These are phyloP conservation scores for Ehretia macrophylla DNA, from an alignment of 257 asterid species.

Conservation along the genomic window DNA sequence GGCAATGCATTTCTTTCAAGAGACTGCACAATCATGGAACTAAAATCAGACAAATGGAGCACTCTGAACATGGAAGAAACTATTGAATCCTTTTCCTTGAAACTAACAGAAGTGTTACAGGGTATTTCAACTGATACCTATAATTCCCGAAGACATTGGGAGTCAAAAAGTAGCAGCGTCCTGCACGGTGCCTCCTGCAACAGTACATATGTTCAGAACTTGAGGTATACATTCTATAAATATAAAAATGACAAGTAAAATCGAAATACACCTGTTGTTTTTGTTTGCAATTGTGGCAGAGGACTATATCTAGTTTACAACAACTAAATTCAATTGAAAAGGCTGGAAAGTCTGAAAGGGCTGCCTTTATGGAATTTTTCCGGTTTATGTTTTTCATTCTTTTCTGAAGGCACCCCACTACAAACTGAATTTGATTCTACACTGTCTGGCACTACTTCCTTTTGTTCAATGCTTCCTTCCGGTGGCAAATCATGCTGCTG, in stretches of 20 bases:
- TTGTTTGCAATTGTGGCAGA: not conserved
- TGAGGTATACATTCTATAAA: not conserved
- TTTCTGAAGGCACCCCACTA: not conserved
- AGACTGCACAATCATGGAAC: too few species aligned
- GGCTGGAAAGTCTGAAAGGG: not conserved
- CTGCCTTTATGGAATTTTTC: slow-evolving; percentile 8
- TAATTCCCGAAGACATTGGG: too few species aligned
- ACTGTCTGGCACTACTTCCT: not conserved
- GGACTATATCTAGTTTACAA: not conserved
- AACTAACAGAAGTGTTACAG: too few species aligned
- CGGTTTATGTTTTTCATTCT: slow-evolving; percentile 11
- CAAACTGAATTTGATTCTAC: not conserved
- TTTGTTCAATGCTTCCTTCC: slow-evolving; percentile 8
- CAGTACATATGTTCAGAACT: too few species aligned
- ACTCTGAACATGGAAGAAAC: too few species aligned
- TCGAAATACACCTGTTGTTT: not conserved
- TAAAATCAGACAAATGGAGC: too few species aligned
- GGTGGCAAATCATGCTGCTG: not conserved
- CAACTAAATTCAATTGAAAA: not conserved
- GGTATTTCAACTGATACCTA: too few species aligned
- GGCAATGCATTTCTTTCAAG: too few species aligned
- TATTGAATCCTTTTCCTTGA: too few species aligned
- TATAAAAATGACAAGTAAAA: too few species aligned
- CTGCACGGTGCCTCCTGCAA: too few species aligned
- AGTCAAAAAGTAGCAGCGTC: too few species aligned